Base-by-base conservation (phyloP, 1,284 basidiomycete genomes). In the Moesziomyces antarcticus region DNA sequence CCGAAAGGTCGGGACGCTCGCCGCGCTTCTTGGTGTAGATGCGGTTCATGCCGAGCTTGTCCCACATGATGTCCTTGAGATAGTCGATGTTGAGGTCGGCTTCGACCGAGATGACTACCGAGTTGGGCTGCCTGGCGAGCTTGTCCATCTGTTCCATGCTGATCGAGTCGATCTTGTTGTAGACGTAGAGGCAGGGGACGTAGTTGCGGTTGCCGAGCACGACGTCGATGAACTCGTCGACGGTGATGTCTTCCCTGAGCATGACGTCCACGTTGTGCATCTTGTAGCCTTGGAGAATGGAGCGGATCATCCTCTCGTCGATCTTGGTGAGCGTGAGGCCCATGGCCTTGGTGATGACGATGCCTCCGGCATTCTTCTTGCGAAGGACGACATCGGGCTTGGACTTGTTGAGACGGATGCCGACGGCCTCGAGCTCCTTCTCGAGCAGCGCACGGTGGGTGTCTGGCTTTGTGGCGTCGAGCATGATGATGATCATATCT, bases 1-100 rank as follows among this genome's bases (percentile, higher is more conserved):
- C 96, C 1, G 87, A 86, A 20, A 98, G 85, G 83, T 98, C 96
- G 3, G 96, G 94, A 75, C 78, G 52, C 35, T 88, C 92, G n/a
- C 95, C 96, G 49, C 96, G 89, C 85, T 95, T 95, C 86, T 97
- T 98, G 2, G 95, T 97, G 85, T 97, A 98, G 56, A 97, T 90
- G 54, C 77, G 77, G 52, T 75, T 67, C 49, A 82, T 75, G 22
- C 49, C 53, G 47, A 82, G 74, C 61, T 75, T 62, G 42, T 81
- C 78, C 95, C 96, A 98, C 70, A 97, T 93, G 43, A 90, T 88
- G 68, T 93, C 93, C 65, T 95, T 88, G 33, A 98, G 88, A 83
- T 93, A 92, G 82, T 94, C 91, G 61, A 98, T 84, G 92, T 97
- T 94, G 56, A 97, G 87, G 79, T 91, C 91, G 87, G 94, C 88